Base-by-base conservation (phyloP, 1,139 yeast species). In the Ogataea hybrid region DNA sequence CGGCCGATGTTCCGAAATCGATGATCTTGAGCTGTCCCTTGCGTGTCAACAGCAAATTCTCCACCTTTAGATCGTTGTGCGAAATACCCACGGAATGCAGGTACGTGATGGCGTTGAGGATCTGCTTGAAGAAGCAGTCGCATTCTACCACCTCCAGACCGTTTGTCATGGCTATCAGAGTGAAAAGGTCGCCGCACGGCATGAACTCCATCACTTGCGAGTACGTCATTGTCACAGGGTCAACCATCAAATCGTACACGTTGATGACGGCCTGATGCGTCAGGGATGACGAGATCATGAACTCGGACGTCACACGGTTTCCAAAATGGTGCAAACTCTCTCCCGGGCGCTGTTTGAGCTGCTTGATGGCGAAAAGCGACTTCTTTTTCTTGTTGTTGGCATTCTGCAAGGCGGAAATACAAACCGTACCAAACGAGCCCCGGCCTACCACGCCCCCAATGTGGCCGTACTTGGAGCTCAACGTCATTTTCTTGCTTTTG, bases 131-230 rank as follows among this genome's bases (percentile, higher is more conserved):
- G 52, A 80, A 79, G 58, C 90, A 83, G 57, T 83, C 89, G 23
- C 82, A 72, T 56, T 82, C 88, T 20, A 76, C 64, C 6, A 78
- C 69, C 44, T 76, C 75, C 12, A 75, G 50, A 4, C 69, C 64
- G 40, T 59, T 52, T 1, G 64, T 61, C 9, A 52, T 43, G 6
- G 61, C 52, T 37, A 75, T 66, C 25, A 75, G 58, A 3, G 78
- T 63, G 53, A 74, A 84, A 28, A 85, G 64, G 61, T 84, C 89
- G 28, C 94, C 92, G 39, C 87, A 83, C 2, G 81, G 75, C 42
- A 88, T 79, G 56, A 79, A 82, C 56, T 81, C 88, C 88, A 84
- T 79, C n/a, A 84, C 84, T 57, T 81, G 88, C 32, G 81, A 75
- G 53, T 84, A 79, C 50, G 83, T 79, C 50, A 79, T 69, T 16